Conservation (phyloP, 306 rosid species). For the Lablab purpureus region DNA sequence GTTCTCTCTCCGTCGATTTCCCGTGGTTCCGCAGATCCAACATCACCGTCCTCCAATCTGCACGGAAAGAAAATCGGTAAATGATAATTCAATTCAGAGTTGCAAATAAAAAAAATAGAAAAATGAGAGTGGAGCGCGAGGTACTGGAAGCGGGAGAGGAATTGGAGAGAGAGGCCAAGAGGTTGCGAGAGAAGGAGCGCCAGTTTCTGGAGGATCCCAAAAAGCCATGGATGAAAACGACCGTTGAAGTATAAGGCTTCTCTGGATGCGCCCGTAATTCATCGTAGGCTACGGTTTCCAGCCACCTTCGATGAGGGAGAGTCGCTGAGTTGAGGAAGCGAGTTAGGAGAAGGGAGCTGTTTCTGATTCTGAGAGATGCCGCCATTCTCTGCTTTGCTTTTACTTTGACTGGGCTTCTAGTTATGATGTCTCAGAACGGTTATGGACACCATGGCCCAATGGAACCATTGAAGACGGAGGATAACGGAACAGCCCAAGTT, state of each 20-base stretch:
- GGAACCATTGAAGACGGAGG: neutral
- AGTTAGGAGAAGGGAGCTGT: slow-evolving; percentile 43
- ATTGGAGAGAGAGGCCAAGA: slow-evolving; percentile 64
- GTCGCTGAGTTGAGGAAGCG: slow-evolving; percentile 60
- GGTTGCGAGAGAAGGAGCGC: slow-evolving; percentile 81
- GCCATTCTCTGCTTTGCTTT: slow-evolving; percentile 56
- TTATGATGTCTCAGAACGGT: neutral
- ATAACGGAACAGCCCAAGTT: neutral
- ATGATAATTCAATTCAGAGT: neutral
- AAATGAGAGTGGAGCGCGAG: neutral
- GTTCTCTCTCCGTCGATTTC: slow-evolving; percentile 63
- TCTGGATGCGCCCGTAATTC: slow-evolving; percentile 63
- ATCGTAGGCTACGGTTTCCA: slow-evolving; percentile 80
- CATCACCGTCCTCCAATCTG: slow-evolving; percentile 86
- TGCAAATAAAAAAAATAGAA: neutral
- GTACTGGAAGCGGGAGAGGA: slow-evolving; percentile 73
- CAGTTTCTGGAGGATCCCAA: slow-evolving; percentile 86
- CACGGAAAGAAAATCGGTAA: neutral
- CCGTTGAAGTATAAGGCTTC: slow-evolving; percentile 71
- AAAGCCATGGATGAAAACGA: slow-evolving; percentile 85
- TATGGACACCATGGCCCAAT: neutral
- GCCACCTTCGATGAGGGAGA: slow-evolving; percentile 34
- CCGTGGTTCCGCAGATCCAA: slow-evolving; percentile 96
- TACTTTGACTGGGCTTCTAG: neutral
- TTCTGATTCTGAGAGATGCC: slow-evolving; percentile 52